Base-by-base conservation (phyloP, 257 asterid species). In the Fraxinus cuspidata region DNA sequence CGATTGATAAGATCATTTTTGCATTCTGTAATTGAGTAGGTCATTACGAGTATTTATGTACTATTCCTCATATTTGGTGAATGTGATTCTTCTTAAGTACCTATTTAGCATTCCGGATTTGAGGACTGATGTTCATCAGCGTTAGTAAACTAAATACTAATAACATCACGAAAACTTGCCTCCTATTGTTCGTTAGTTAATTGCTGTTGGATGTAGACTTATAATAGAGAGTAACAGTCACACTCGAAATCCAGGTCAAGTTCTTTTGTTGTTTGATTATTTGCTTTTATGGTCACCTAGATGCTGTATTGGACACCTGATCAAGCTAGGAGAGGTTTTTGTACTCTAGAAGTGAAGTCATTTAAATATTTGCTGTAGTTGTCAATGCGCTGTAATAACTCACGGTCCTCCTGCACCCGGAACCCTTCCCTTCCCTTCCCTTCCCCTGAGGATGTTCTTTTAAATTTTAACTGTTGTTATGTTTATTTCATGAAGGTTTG, bases 401-500 rank as follows among this genome's bases (percentile, higher is more conserved):
- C 3, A 27, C 23, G 23, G 0, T 35, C 21, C 56, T 58, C 18
- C 23, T 2, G 38, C 23, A 18, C 58, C 7, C 0, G 7, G 58
- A 49, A 49, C n/a, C 16, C 58, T 16, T 8, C 63, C 42, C 28
- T 15, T 47, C 47, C 49, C 40, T 37, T 37, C 11, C 37, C 18
- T 73, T 72, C 65, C 16, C 21, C 77, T 65, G 81, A 74, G 78
- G 28, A 64, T 68, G 34, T 63, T 25, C 34, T 25, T 63, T n/a
- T 3, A 51, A 51, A 23, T 51, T 15, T 53, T 63, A 25, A 25
- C 69, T 71, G 65, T 65, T 68, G 40, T 11, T 58, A 49, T 65
- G 37, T 69, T 76, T 7, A 25, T 56, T 25, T 74, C 35, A 71
- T 28, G 65, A 16, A 74, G 94, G 90, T 71, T 79, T 90, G 75